Evolutionary conservation across 2,329 filamentous ascomycete species (phyloP).

Genomic region (Basipetospora chlamydospora): DNA sequence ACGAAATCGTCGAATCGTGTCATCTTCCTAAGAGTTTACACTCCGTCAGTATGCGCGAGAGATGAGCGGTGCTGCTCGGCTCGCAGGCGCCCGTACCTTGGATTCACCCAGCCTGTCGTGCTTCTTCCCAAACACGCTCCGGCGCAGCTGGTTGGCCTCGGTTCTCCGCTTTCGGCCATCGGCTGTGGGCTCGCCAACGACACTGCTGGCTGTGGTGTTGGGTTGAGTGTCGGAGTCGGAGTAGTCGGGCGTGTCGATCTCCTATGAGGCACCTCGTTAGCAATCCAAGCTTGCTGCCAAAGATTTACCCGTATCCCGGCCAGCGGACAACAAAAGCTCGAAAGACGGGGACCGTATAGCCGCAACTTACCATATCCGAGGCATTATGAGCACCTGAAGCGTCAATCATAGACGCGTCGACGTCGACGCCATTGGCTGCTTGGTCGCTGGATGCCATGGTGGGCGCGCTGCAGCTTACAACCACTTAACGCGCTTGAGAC

Average conservation of each 20-base stretch:
- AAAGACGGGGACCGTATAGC: too few species aligned
- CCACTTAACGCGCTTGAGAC: conserved; percentile 44
- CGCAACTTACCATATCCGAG: conserved; percentile 34
- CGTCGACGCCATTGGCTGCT: conserved; percentile 37
- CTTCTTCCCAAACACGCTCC: conserved; percentile 89
- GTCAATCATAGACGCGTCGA: conserved; percentile 50
- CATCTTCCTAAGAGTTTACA: conserved; percentile 71
- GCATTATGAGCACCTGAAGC: conserved; percentile 30
- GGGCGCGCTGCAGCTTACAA: conserved; percentile 15
- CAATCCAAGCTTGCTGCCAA: too few species aligned
- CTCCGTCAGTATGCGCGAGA: too few species aligned
- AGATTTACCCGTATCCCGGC: too few species aligned
- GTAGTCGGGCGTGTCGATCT: conserved; percentile 52
- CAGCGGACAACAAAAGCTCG: too few species aligned
- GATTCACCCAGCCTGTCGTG: conserved; percentile 84
- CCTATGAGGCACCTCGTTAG: conserved; percentile 10
- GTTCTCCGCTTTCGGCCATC: conserved; percentile 79
- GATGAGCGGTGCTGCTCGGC: too few species aligned
- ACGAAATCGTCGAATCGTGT: conserved; percentile 83
- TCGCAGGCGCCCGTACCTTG: conserved; percentile 47
- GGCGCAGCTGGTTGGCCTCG: conserved; percentile 77
- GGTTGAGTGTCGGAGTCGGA: conserved; percentile 54
- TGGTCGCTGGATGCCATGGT: conserved; percentile 41
- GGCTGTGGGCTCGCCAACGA: conserved; percentile 55
- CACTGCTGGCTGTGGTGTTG: conserved; percentile 66